phyloP scores from a whole-genome alignment of 176 grass and related monocot genomes.

The Coix lacrymajobi region DNA sequence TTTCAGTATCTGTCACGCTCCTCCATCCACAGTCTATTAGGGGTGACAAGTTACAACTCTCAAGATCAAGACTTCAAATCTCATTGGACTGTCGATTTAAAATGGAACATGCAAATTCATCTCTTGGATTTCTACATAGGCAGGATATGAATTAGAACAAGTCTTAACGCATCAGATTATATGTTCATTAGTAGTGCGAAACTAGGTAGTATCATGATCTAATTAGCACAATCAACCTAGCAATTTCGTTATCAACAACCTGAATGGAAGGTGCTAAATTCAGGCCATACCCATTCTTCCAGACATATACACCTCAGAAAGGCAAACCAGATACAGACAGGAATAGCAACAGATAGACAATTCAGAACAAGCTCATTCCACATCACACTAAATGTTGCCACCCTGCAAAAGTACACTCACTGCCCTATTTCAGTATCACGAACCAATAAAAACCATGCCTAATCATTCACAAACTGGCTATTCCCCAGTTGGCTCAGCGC shows the following conservation, averaged over 20 bases:
- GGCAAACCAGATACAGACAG: background rate
- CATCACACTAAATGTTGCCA: background rate
- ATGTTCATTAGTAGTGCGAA: background rate
- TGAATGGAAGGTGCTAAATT: background rate
- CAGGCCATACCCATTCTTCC: background rate
- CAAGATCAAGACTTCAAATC: background rate
- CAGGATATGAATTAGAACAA: background rate
- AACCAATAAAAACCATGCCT: background rate
- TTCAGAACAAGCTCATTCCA: background rate
- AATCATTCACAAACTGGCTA: background rate
- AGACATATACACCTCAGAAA: background rate
- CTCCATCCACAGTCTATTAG: background rate
- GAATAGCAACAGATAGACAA: background rate
- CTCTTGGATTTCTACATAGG: background rate
- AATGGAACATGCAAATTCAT: background rate
- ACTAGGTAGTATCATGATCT: background rate
- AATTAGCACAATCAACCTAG: background rate
- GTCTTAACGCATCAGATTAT: background rate
- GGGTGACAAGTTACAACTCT: background rate
- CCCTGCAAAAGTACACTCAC: background rate
- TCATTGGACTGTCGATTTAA: background rate
- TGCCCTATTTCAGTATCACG: background rate
- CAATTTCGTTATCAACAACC: background rate
- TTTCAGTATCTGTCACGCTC: background rate
- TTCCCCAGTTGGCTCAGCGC: background rate